Base-by-base conservation (phyloP, 208 protist species). In the Novymonas esmeraldas region DNA sequence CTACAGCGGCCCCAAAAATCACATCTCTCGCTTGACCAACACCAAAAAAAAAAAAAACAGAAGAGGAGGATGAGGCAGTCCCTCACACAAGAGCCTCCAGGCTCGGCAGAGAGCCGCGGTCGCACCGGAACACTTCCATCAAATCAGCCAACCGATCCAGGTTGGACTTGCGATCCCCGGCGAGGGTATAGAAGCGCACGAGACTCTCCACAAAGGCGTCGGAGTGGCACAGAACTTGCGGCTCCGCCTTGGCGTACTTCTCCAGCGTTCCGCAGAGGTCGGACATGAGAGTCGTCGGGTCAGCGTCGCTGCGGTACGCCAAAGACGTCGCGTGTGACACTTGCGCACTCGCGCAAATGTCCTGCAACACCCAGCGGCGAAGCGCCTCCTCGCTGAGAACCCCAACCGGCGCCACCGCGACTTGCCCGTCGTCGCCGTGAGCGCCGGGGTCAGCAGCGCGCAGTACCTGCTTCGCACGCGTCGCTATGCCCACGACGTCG, bases 171-270 rank as follows among this genome's bases (percentile, higher is more conserved):
- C 73, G 78, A 45, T 85, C 79, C 6, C 82, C 84, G 36, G 79
- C 77, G 42, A 95, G 76, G 20, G 85, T 88, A 71, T 95, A 95
- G 50, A 93, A 69, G 11, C 90, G 90, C n/a, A 86, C 84, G 68
- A 81, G 65, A 48, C 89, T 85, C n/a, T 73, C 70, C 6, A 95
- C 55, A 76, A 95, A 93, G 2, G 84, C 80, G 64, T 89, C 84
- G 2, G 73, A 89, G 45, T 84, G 72, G 26, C 82, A 70, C 28
- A 92, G 49, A 36, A 64, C 77, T 0, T 82, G 72, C n/a, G 86
- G 81, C 51, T 92, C 81, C 16, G 78, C 71, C 29, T 71, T 70
- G 16, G 90, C 29, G 68, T 88, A 91, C 28, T 54, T 55, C 69
- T 95, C 86, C 70, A 91, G 80, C 26, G 78, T 82, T 0, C 66